Conservation (phyloP, 1,139 yeast species). For the Pichia sp. region DNA sequence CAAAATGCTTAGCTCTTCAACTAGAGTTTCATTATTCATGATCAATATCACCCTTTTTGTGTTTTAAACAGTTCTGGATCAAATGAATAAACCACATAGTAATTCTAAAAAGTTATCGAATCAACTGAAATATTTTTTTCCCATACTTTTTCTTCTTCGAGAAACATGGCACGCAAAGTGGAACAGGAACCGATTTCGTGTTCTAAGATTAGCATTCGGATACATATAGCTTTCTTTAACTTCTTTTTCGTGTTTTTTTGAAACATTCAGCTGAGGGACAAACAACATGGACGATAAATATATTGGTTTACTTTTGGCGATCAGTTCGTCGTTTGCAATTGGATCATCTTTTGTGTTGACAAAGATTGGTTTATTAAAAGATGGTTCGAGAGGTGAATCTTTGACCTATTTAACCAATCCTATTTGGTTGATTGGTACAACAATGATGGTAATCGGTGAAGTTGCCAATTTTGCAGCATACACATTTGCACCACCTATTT, state of each 20-base stretch:
- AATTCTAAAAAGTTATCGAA: no score
- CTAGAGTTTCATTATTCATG: no score
- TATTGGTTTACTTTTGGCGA: conserved; percentile 83
- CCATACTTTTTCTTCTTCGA: neutral
- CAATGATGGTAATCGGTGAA: conserved; percentile 89
- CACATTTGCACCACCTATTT: conserved; percentile 90
- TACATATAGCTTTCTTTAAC: neutral
- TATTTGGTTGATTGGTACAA: conserved; percentile 93
- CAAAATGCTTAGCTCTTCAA: conserved; percentile 3
- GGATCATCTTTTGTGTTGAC: conserved; percentile 89
- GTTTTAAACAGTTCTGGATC: no score
- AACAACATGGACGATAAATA: conserved; percentile 65
- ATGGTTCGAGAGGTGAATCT: conserved; percentile 64
- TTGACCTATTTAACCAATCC: conserved; percentile 76
- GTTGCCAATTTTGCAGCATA: conserved; percentile 92
- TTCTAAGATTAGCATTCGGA: neutral
- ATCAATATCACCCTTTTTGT: no score
- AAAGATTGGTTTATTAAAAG: conserved; percentile 71
- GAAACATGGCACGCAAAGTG: neutral
- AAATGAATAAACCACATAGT: no score
- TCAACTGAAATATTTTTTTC: no score
- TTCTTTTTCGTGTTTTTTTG: neutral
- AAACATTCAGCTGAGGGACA: neutral
- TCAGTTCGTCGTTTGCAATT: conserved; percentile 81
- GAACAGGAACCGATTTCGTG: neutral